These are phyloP conservation scores for Solanum ossicruentum DNA, from an alignment of 257 asterid species.

Conservation along the genomic window DNA sequence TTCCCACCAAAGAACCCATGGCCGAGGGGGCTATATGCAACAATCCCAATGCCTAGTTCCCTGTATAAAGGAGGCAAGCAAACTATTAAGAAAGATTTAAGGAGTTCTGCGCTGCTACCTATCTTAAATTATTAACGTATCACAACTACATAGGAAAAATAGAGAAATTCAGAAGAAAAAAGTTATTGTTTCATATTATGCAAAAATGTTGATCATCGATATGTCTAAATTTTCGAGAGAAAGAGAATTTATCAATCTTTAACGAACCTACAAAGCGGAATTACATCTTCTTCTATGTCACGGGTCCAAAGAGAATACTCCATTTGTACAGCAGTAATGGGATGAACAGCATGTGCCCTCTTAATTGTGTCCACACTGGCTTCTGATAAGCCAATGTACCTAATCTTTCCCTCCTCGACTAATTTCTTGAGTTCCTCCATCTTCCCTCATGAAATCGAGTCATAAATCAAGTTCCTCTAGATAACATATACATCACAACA, in stretches of 20 bases:
- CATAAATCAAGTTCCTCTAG: background rate
- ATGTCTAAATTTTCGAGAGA: background rate
- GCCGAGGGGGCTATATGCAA: slow-evolving; percentile 47
- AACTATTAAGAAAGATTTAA: background rate
- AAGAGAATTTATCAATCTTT: background rate
- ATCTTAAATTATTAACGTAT: background rate
- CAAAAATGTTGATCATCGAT: background rate
- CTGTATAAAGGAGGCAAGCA: slow-evolving; percentile 1
- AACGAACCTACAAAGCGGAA: slow-evolving; percentile 44
- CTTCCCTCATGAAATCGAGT: background rate
- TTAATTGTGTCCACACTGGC: slow-evolving; percentile 35
- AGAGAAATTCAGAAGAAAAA: background rate
- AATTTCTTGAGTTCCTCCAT: slow-evolving; percentile 44
- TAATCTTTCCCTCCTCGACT: slow-evolving; percentile 44
- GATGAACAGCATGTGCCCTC: slow-evolving; percentile 53
- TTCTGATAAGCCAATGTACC: slow-evolving; percentile 45
- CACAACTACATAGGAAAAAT: background rate
- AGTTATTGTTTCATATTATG: background rate
- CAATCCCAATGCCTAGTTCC: slow-evolving; percentile 46
- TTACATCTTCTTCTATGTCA: slow-evolving; percentile 35
- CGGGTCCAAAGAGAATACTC: slow-evolving; percentile 52
- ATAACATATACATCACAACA: background rate
- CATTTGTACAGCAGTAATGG: slow-evolving; percentile 41
- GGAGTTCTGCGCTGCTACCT: background rate
- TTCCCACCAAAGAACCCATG: slow-evolving; percentile 48